Conservation (phyloP, 306 rosid genomes). For the Vigna angularis region DNA sequence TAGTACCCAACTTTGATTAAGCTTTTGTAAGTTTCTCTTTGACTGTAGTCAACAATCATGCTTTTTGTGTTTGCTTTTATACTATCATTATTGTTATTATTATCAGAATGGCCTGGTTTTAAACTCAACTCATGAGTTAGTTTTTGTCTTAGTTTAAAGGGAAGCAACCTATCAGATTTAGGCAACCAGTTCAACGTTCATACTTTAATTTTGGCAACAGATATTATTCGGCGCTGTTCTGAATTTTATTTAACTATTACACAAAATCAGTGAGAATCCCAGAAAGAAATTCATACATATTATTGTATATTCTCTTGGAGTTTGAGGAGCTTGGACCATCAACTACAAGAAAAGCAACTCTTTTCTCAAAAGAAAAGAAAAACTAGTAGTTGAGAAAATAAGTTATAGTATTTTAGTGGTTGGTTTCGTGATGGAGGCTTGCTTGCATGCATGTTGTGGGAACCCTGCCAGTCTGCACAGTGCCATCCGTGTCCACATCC, state of each 20-base stretch:
- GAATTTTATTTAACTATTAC: constrained; percentile 35
- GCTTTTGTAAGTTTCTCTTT: constrained; percentile 45
- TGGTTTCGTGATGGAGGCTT: constrained; percentile 43
- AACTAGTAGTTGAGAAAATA: constrained; percentile 28
- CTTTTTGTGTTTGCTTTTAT: too few species aligned
- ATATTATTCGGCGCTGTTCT: constrained; percentile 37
- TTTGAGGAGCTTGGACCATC: constrained; percentile 43
- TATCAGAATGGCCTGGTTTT: constrained; percentile 41
- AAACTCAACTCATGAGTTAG: constrained; percentile 36
- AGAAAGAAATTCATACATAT: constrained; percentile 40
- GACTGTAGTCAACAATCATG: constrained; percentile 41
- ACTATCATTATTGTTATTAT: not conserved
- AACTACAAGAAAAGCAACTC: constrained; percentile 16
- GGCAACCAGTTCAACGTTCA: constrained; percentile 38
- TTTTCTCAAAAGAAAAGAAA: not conserved
- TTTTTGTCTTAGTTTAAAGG: constrained; percentile 43
- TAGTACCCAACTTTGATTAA: constrained; percentile 43
- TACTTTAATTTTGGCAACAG: constrained; percentile 42
- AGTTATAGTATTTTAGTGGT: constrained; percentile 33
- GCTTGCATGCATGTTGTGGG: constrained; percentile 57
- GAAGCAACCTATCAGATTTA: constrained; percentile 46
- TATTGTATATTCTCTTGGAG: constrained; percentile 45
- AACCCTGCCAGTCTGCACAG: constrained; percentile 46
- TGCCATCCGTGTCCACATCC: constrained; percentile 55
- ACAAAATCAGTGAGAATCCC: constrained; percentile 43